Evolutionary conservation across 2,329 filamentous ascomycete genomes (phyloP).

Genomic region (Penicillium sp.): DNA sequence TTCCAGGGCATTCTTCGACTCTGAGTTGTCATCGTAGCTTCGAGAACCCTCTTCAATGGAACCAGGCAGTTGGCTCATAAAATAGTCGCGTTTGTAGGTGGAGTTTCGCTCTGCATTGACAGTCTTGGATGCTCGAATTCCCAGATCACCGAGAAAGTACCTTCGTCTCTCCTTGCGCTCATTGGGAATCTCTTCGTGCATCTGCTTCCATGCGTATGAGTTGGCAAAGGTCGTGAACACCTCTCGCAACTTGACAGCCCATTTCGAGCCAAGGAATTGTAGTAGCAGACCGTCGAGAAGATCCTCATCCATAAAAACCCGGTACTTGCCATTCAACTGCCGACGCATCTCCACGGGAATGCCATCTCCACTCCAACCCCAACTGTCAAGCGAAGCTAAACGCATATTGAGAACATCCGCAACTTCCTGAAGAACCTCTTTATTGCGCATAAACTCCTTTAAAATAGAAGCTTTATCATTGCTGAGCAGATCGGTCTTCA

Average conservation of each 20-base stretch:
- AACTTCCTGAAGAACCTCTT: constrained; percentile 49
- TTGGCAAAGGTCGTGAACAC: constrained; percentile 36
- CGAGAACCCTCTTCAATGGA: constrained; percentile 35
- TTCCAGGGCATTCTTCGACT: constrained; percentile 40
- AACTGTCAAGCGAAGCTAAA: constrained; percentile 47
- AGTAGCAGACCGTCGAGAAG: constrained; percentile 52
- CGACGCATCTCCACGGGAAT: constrained; percentile 48
- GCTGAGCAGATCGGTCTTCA: constrained; percentile 48
- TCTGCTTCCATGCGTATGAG: constrained; percentile 40
- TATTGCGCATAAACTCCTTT: constrained; percentile 47
- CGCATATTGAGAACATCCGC: constrained; percentile 55
- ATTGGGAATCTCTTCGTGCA: constrained; percentile 31
- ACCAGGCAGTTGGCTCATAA: constrained; percentile 52
- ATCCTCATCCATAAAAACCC: constrained; percentile 56
- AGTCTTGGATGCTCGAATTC: not conserved
- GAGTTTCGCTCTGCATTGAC: constrained; percentile 33
- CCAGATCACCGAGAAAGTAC: constrained; percentile 39
- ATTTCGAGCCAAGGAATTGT: constrained; percentile 50
- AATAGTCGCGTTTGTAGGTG: constrained; percentile 45
- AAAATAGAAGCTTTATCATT: constrained; percentile 49
- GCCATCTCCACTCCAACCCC: constrained; percentile 47
- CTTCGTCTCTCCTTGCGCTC: constrained; percentile 40
- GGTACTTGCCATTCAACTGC: constrained; percentile 54
- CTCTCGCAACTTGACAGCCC: constrained; percentile 46
- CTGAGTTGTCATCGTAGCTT: constrained; percentile 38